phyloP scores from a whole-genome alignment of 2,329 filamentous ascomycete species.

The Xylariaceae sp. region DNA sequence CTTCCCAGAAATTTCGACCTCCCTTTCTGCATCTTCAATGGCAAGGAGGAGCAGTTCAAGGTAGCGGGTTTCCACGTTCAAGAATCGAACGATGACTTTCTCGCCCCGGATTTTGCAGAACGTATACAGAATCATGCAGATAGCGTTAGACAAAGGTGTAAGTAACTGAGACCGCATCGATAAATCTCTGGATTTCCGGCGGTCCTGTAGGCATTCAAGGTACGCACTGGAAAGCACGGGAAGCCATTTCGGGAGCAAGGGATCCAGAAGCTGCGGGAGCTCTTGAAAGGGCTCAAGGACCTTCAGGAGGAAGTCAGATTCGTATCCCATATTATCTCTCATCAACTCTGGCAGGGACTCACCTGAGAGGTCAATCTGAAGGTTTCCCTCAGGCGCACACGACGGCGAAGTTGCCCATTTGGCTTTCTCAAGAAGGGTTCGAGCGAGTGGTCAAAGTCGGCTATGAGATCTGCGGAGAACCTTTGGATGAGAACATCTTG shows the following conservation, averaged over 20 bases:
- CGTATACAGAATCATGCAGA: constrained; percentile 77
- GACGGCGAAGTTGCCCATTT: constrained; percentile 43
- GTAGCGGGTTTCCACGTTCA: constrained; percentile 84
- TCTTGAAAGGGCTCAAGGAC: constrained; percentile 88
- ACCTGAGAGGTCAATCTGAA: constrained; percentile 45
- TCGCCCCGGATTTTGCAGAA: constrained; percentile 93
- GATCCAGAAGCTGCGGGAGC: constrained; percentile 87
- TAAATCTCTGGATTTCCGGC: constrained; percentile 36
- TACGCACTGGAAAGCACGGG: constrained; percentile 73
- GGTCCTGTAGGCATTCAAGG: constrained; percentile 56
- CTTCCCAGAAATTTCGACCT: constrained; percentile 8
- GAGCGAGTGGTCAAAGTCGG: constrained; percentile 53
- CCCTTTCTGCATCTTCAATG: constrained; percentile 59
- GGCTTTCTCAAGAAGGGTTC: constrained; percentile 48
- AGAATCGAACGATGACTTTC: constrained; percentile 85
- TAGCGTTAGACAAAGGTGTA: constrained; percentile 60
- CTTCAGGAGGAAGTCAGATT: constrained; percentile 30
- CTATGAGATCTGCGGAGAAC: constrained; percentile 54
- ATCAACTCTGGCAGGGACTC: background rate
- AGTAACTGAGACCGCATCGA: constrained; percentile 38
- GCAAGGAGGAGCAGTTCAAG: constrained; percentile 75
- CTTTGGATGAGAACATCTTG: constrained; percentile 59
- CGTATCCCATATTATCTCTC: no score
- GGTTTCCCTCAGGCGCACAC: constrained; percentile 47
- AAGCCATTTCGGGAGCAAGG: constrained; percentile 71